Conservation (phyloP, 2,329 filamentous ascomycete genomes). For the Rosellinia necatrix region DNA sequence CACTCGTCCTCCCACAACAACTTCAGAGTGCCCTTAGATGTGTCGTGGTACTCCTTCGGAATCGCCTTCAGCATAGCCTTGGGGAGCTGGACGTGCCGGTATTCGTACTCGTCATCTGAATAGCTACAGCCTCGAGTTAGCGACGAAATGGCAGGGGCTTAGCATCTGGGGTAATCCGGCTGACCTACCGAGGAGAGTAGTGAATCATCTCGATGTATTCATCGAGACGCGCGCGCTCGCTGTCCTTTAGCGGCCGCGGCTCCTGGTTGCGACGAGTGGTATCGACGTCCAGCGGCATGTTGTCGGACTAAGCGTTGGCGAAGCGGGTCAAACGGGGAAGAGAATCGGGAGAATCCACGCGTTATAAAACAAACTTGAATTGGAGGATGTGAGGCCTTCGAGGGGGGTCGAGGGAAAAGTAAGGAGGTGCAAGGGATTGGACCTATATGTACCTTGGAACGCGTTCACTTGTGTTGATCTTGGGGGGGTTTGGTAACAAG, state of each 20-base stretch:
- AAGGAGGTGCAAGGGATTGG: not conserved
- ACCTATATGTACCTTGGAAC: slow-evolving; percentile 2
- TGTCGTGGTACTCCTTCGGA: slow-evolving; percentile 91
- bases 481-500: not conserved
- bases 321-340: not conserved
- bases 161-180: not conserved
- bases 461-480: slow-evolving; percentile 19
- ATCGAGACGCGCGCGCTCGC: slow-evolving; percentile 81
- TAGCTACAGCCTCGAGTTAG: slow-evolving; percentile 63
- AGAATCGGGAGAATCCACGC: not conserved
- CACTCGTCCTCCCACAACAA: slow-evolving; percentile 98
- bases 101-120: slow-evolving; percentile 90
- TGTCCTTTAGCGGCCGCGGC: slow-evolving; percentile 78
- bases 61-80: slow-evolving; percentile 99
- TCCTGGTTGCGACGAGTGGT: slow-evolving; percentile 82
- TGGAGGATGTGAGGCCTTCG: not conserved
- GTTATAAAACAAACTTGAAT: not conserved
- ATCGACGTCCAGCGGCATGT: slow-evolving; percentile 68
- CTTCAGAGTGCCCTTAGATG: slow-evolving; percentile 88
- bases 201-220: slow-evolving; percentile 94
- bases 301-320: slow-evolving; percentile 9
- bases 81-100: slow-evolving; percentile 95
- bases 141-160: not conserved
- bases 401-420: not conserved
- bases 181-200: slow-evolving; percentile 82